Conservation (phyloP, 2,329 filamentous ascomycete species). For the Apiospora phragmitis region DNA sequence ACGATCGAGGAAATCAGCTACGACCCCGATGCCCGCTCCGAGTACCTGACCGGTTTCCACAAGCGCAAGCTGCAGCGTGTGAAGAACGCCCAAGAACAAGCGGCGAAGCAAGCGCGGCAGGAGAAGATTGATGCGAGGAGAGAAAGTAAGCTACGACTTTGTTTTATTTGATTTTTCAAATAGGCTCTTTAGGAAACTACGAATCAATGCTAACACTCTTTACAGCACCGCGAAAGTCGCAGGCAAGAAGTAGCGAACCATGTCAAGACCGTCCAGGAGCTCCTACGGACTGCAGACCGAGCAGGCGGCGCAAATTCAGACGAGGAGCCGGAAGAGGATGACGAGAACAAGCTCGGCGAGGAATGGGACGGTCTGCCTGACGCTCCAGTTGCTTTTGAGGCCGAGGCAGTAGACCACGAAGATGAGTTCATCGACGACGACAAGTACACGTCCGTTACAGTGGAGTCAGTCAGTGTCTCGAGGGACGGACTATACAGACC, state of each 20-base stretch:
- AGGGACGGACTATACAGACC: slow-evolving; percentile 69
- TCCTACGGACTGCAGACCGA: slow-evolving; percentile 63
- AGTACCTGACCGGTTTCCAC: slow-evolving; percentile 94
- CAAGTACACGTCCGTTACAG: slow-evolving; percentile 90
- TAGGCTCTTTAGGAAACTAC: neutral
- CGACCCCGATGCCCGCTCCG: slow-evolving; percentile 74
- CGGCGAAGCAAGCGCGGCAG: slow-evolving; percentile 72
- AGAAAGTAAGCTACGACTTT: slow-evolving; percentile 58
- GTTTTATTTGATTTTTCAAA: too few relatives aligned
- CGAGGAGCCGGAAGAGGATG: slow-evolving; percentile 34
- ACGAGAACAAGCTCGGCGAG: slow-evolving; percentile 34
- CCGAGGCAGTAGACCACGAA: slow-evolving; percentile 72
- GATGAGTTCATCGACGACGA: slow-evolving; percentile 97
- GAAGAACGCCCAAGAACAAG: slow-evolving; percentile 82
- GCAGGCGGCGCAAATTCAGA: slow-evolving; percentile 38
- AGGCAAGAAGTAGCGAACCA: slow-evolving; percentile 81
- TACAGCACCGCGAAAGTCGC: slow-evolving; percentile 78
- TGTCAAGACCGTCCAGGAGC: slow-evolving; percentile 71
- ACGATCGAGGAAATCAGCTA: slow-evolving; percentile 81
- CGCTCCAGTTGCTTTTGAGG: slow-evolving; percentile 32
- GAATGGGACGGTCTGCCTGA: slow-evolving; percentile 69
- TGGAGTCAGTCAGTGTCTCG: slow-evolving; percentile 83
- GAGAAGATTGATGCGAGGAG: slow-evolving; percentile 74
- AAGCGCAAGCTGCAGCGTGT: slow-evolving; percentile 88
- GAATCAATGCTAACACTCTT: neutral